phyloP scores from a whole-genome alignment of 106 monocot species.

The Narthecium ossifragum region DNA sequence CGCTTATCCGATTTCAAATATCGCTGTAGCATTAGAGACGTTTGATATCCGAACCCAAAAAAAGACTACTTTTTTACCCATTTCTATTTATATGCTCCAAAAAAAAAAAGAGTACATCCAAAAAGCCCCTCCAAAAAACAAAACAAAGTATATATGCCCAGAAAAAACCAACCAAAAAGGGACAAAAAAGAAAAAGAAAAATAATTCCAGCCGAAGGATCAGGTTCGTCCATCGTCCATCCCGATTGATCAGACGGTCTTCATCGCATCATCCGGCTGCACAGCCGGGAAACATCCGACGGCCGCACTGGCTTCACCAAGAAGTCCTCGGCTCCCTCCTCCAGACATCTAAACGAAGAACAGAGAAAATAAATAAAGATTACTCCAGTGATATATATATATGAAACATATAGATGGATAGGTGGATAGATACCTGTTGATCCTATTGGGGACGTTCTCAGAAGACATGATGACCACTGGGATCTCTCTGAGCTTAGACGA shows the following conservation, averaged over 20 bases:
- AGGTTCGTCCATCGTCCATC: background rate
- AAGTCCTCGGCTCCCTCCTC: constrained; percentile 78
- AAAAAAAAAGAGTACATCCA: background rate
- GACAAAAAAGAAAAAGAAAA: background rate
- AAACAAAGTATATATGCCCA: too few species aligned
- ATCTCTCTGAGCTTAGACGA: constrained; percentile 56
- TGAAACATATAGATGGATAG: too few species aligned
- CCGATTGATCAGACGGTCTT: background rate
- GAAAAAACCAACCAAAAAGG: too few species aligned
- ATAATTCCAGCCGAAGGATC: background rate
- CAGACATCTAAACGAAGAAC: constrained; percentile 30
- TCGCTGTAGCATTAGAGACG: background rate
- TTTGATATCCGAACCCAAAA: background rate
- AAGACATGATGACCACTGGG: constrained; percentile 83
- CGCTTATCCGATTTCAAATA: constrained; percentile 2
- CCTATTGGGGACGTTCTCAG: constrained; percentile 63
- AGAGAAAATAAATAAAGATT: background rate
- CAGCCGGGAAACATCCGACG: constrained; percentile 55
- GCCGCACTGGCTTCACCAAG: constrained; percentile 66
- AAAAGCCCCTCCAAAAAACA: background rate
- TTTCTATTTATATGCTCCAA: background rate
- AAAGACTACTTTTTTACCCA: background rate
- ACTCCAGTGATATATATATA: background rate
- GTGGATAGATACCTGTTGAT: constrained; percentile 46
- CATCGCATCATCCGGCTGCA: constrained; percentile 35